Base-by-base conservation (phyloP, 2,329 filamentous ascomycete genomes). In the Aspergillus sergii region DNA sequence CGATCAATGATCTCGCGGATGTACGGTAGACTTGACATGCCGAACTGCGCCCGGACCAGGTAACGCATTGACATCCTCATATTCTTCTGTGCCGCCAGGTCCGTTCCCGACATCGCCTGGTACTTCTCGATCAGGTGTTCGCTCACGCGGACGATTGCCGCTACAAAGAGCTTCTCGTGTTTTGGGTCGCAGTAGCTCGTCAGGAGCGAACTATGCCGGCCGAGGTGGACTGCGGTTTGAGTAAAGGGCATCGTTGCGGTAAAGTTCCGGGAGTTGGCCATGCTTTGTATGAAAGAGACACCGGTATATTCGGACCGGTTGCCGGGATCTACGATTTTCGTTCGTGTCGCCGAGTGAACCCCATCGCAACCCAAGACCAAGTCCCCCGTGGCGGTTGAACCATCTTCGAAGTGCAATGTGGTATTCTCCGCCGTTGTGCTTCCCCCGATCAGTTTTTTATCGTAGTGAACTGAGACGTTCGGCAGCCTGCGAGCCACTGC, bases 311-410 rank as follows among this genome's bases (percentile, higher is more conserved):
- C 68, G 6, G 78, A 76, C 48, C 65, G 68, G 19, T 70, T 68
- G 6, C 70, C 72, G 2, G 76, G 75, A 19, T 78, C 75, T 45
- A 80, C 71, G 39, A 77, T 73, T 36, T 71, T 73, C 16, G 70
- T 74, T 28, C 78, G 71, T 28, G 75, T 72, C 32, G 68, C 66
- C 9, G 78, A 80, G 68, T 79, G 77, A 3, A 80, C 76, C 3
- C 78, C 78, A 62, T 79, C 78, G 57, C 76, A 78, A 9, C 77
- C 78, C 32, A 80, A 61, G 2, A 78, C 65, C 21, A 80, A 57
- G 55, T 79, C 74, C 1, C 75, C 78, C 1, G 66, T 71, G 0
- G 73, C 73, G 1, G 58, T 66, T 4, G 73, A 66, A 7, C 74
- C 73, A 48, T 78, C 76, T 21, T 72, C 70, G 53, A 79, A 79